These are phyloP conservation scores for Batkoa obscura DNA, from an alignment of 371 early-diverging fungal genomes.

Conservation along the genomic window DNA sequence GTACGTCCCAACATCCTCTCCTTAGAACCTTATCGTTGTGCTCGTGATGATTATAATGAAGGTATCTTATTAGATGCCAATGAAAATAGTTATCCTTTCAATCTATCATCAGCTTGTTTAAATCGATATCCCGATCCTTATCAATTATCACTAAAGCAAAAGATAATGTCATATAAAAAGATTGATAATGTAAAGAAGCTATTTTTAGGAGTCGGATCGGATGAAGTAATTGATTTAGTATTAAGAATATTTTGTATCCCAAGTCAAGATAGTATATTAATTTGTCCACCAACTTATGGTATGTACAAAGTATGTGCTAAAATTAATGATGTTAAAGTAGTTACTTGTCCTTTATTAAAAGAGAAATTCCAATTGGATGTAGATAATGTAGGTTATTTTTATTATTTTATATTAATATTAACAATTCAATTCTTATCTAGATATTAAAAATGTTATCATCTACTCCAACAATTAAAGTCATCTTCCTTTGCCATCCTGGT, in stretches of 20 bases:
- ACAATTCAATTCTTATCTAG: conserved; percentile 12
- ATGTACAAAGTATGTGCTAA: conserved; percentile 91
- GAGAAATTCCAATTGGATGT: conserved; percentile 59
- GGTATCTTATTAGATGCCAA: conserved; percentile 95
- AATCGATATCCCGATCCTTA: conserved; percentile 94
- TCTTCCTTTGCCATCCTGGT: conserved; percentile 93
- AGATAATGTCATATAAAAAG: background rate
- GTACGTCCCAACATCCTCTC: conserved; percentile 87
- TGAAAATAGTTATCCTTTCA: conserved; percentile 68
- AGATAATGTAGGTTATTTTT: conserved; percentile 52
- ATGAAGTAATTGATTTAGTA: conserved; percentile 85
- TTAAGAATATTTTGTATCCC: conserved; percentile 85
- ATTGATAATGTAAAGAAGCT: conserved; percentile 21
- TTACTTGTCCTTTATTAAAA: conserved; percentile 56
- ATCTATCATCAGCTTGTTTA: conserved; percentile 17
- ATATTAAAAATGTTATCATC: conserved; percentile 31
- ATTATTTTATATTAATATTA: background rate
- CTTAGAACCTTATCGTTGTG: conserved; percentile 87
- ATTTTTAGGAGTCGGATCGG: conserved; percentile 91
- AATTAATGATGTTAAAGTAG: conserved; percentile 80
- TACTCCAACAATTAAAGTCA: conserved; percentile 61
- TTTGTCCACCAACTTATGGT: conserved; percentile 94
- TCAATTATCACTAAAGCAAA: conserved; percentile 58
- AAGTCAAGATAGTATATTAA: conserved; percentile 72
- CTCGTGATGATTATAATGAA: conserved; percentile 80